Evolutionary conservation across 2,329 filamentous ascomycete species (phyloP).

Genomic region (Calonectria leucothoes): DNA sequence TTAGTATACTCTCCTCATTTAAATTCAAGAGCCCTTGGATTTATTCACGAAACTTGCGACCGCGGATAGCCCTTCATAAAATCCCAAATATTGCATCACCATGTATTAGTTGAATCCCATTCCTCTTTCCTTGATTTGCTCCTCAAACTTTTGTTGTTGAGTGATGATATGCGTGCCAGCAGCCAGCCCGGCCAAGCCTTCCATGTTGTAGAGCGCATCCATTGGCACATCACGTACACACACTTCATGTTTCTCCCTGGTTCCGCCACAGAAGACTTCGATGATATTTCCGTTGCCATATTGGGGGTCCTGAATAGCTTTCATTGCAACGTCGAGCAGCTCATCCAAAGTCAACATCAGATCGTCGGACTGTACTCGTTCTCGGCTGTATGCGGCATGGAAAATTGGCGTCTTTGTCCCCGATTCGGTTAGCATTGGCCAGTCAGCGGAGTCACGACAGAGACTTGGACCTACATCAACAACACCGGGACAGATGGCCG

Average conservation of each 20-base stretch:
- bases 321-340: conserved; percentile 1
- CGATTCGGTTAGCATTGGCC: neutral
- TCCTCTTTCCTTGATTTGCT: neutral
- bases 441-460: neutral
- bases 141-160: neutral
- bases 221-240: conserved; percentile 5
- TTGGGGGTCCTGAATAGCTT: neutral
- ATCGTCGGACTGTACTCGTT: neutral
- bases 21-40: too few species aligned
- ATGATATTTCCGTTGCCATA: conserved; percentile 11
- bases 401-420: neutral
- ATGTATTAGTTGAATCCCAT: neutral
- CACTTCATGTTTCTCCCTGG: neutral
- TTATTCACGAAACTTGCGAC: too few species aligned
- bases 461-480: conserved; percentile 14
- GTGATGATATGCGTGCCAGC: conserved; percentile 2
- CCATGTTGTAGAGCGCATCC: conserved; percentile 3
- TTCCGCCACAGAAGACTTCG: conserved; percentile 7
- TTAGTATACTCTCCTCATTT: too few species aligned
- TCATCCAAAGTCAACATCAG: conserved; percentile 10
- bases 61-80: too few species aligned
- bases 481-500: conserved; percentile 23
- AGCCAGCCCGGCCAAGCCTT: neutral
- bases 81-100: too few species aligned
- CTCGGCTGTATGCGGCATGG: neutral